Evolutionary conservation across 2,329 filamentous ascomycete species (phyloP).

Genomic region (Arthrobotrys entomopaga): DNA sequence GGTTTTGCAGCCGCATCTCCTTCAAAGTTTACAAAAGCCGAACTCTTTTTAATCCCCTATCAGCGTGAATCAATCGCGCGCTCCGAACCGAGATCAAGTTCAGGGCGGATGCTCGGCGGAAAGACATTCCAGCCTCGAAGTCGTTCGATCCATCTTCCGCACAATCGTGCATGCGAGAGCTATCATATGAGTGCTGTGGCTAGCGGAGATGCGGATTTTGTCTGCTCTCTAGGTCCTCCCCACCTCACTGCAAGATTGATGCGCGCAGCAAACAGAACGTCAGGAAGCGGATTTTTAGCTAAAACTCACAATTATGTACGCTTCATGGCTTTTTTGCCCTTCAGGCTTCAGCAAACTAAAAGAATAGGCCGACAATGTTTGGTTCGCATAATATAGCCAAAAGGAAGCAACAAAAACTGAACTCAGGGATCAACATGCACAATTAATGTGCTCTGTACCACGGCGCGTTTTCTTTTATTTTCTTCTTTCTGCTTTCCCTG

Average conservation of each 20-base stretch:
- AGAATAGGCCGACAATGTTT: conserved; percentile 36
- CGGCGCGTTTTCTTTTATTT: too few species aligned
- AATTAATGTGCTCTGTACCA: too few species aligned
- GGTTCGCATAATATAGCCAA: conserved; percentile 33
- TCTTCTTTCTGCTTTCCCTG: too few species aligned
- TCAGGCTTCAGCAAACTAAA: conserved; percentile 29
- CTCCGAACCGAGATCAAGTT: conserved; percentile 35
- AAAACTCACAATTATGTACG: background rate
- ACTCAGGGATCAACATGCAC: conserved; percentile 2
- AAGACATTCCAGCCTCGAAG: conserved; percentile 16
- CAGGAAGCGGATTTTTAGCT: conserved; percentile 21
- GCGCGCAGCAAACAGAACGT: conserved; percentile 12
- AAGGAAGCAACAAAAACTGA: conserved; percentile 7
- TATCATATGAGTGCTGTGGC: too few species aligned
- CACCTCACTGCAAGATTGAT: background rate
- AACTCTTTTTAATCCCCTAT: conserved; percentile 32
- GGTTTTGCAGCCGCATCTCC: conserved; percentile 10
- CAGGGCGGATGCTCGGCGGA: conserved; percentile 4
- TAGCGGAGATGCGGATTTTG: conserved; percentile 2
- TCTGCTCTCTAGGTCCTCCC: background rate
- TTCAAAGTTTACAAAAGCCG: background rate
- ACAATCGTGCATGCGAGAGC: too few species aligned
- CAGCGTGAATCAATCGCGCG: conserved; percentile 17
- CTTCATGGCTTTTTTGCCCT: conserved; percentile 1
- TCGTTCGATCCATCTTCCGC: too few species aligned